These are phyloP conservation scores for Paramecium octaurelia DNA, from an alignment of 73 alveolate genomes.

Conservation along the genomic window DNA sequence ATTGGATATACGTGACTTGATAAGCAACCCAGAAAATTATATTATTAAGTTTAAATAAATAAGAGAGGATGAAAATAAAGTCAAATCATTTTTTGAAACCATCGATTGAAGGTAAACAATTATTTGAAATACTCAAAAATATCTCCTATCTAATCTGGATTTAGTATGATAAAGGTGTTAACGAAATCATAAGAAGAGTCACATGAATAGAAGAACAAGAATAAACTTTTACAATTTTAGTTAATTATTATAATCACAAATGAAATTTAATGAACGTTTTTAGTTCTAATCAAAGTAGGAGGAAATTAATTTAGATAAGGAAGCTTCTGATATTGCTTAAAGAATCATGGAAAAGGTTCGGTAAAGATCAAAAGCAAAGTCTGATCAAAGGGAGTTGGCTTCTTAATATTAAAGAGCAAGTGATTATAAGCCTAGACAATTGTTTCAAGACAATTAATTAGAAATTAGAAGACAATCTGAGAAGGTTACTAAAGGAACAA, in stretches of 20 bases:
- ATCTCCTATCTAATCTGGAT: neutral
- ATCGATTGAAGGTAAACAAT: neutral
- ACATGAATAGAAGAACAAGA: neutral
- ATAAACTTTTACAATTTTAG: neutral
- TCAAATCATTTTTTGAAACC: neutral
- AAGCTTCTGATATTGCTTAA: neutral
- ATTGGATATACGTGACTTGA: no score
- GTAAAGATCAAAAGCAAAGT: neutral
- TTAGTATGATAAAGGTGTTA: neutral
- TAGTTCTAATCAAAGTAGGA: neutral
- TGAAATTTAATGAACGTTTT: constrained; percentile 30
- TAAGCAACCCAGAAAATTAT: neutral
- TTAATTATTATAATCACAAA: neutral
- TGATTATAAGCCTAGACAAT: neutral
- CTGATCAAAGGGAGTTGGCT: neutral
- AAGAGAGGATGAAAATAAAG: neutral
- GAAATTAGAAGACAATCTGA: neutral
- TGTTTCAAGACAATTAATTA: neutral
- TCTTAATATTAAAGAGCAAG: neutral
- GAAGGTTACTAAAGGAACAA: neutral
- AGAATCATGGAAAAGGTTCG: neutral
- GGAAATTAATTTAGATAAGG: neutral
- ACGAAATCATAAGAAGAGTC: neutral
- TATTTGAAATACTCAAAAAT: neutral
- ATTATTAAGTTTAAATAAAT: neutral